These are phyloP conservation scores for Eremochloa ophiuroides DNA, from an alignment of 176 grass and related monocot species.

Conservation along the genomic window DNA sequence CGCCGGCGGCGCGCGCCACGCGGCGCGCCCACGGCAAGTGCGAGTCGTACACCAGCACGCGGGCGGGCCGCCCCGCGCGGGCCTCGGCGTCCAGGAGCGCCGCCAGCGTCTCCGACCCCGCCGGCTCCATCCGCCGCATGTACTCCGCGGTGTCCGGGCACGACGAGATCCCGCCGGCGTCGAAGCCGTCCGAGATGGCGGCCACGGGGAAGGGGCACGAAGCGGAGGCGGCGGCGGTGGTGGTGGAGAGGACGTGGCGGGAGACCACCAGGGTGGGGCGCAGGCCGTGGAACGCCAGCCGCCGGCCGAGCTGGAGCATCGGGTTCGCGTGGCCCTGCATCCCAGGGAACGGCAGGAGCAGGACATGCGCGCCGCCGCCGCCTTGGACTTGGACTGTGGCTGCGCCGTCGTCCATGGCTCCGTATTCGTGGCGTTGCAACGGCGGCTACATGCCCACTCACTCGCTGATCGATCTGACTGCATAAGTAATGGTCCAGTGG, in stretches of 20 bases:
- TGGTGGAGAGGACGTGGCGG: not conserved
- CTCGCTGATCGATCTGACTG: not conserved
- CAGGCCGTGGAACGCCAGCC: slow-evolving; percentile 10
- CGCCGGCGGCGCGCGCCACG: not conserved
- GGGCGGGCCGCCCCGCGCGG: not conserved
- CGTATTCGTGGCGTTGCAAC: not conserved
- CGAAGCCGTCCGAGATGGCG: slow-evolving; percentile 25
- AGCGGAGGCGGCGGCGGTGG: not conserved
- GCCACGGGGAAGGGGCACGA: not conserved
- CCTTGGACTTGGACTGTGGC: not conserved
- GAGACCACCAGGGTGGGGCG: slow-evolving; percentile 1
- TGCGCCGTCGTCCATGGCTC: not conserved
- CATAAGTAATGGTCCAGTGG: not conserved
- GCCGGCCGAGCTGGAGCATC: slow-evolving; percentile 11
- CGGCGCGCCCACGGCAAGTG: not conserved
- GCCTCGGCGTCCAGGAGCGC: not conserved
- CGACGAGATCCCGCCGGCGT: not conserved
- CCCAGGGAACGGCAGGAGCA: not conserved
- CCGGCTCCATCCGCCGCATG: not conserved
- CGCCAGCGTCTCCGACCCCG: not conserved
- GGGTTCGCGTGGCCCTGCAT: slow-evolving; percentile 21
- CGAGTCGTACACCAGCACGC: slow-evolving; percentile 8
- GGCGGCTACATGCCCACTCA: not conserved
- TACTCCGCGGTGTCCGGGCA: slow-evolving; percentile 2
- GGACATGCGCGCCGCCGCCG: not conserved